phyloP scores from a whole-genome alignment of 352 stramenopile species.

The Achlya hypogyna region DNA sequence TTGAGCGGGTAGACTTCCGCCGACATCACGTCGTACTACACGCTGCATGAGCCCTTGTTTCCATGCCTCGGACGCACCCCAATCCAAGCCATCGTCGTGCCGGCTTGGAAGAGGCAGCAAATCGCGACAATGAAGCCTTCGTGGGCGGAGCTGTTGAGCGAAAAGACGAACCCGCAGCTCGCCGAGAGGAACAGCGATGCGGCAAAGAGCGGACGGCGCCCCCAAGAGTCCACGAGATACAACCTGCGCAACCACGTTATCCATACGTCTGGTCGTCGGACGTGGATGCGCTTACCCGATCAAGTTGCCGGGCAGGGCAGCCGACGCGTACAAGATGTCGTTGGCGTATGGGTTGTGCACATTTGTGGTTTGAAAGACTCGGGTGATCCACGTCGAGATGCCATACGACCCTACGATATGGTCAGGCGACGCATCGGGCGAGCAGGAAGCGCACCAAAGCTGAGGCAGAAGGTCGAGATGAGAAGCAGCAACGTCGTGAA shows the following conservation, averaged over 20 bases:
- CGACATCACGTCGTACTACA: constrained; percentile 81
- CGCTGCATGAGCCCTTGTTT: not conserved
- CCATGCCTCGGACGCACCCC: constrained; percentile 31
- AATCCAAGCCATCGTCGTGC: constrained; percentile 86
- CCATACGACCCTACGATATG: constrained; percentile 61
- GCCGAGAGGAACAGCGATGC: constrained; percentile 58
- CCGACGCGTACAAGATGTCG: constrained; percentile 85
- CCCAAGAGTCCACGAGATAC: constrained; percentile 64
- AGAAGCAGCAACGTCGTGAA: constrained; percentile 54
- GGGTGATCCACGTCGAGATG: constrained; percentile 92
- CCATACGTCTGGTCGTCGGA: not conserved
- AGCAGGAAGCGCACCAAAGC: constrained; percentile 39
- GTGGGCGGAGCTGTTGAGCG: constrained; percentile 40
- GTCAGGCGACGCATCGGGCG: not conserved
- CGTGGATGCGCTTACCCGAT: constrained; percentile 37
- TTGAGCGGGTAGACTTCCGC: constrained; percentile 85
- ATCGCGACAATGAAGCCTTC: constrained; percentile 59
- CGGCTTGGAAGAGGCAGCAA: constrained; percentile 87
- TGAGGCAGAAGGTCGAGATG: constrained; percentile 65
- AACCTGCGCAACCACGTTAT: constrained; percentile 27
- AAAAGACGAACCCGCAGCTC: constrained; percentile 60
- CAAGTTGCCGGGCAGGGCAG: constrained; percentile 87
- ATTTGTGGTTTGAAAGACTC: constrained; percentile 78
- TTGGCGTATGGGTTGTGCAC: constrained; percentile 85
- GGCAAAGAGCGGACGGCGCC: constrained; percentile 58